Evolutionary conservation across 2,329 filamentous ascomycete genomes (phyloP), one percentile per base, ranked within the genome.

Genomic region (Fusarium begoniae): DNA sequence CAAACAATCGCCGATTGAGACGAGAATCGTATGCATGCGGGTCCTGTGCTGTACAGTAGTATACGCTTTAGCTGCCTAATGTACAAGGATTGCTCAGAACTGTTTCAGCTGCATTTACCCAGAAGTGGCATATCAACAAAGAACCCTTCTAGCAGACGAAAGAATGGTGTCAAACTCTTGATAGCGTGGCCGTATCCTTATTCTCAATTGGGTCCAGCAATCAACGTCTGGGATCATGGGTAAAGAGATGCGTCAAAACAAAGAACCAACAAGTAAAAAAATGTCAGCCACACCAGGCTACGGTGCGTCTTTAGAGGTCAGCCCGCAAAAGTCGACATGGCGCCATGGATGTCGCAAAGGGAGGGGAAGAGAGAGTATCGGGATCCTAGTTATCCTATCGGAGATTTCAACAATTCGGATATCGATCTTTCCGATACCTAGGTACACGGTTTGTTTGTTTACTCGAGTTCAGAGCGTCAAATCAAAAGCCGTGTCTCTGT

Each of bases 401-500:
- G 75, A 70, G 66, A 74, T 65, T 74, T 74, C 64, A 57, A 44
- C 40, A 56, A 40, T 55, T 66, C 72, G 69, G 74, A 69, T 74
- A 73, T 68, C 60, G 51, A 76, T 64, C 57, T 69, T 75, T 73
- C 70, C 58, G 70, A 63, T 73, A 35, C 32, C 32, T 35, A 8
- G 32, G 32, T 17, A 56, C 55, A 63, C 38, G 30, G 45, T 61
- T 72, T 72, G 72, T 74, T 74, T 74, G 45, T 73, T 74, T 74
- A 64, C 62, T 74, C 28, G 44, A 48, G 30, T 37, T 24, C 15
- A 24, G 22, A 41, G 28, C 15, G 38, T 63, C 62, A 64, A 70
- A 72, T 74, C 63, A 68, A 30, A 68, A 22, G 37, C 24, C 43
- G n/a, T 51, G 32, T 38, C 35, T 51, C 43, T 58, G 43, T 38